phyloP scores from a whole-genome alignment of 1,284 basidiomycete genomes.

The Trichosporon sp. region DNA sequence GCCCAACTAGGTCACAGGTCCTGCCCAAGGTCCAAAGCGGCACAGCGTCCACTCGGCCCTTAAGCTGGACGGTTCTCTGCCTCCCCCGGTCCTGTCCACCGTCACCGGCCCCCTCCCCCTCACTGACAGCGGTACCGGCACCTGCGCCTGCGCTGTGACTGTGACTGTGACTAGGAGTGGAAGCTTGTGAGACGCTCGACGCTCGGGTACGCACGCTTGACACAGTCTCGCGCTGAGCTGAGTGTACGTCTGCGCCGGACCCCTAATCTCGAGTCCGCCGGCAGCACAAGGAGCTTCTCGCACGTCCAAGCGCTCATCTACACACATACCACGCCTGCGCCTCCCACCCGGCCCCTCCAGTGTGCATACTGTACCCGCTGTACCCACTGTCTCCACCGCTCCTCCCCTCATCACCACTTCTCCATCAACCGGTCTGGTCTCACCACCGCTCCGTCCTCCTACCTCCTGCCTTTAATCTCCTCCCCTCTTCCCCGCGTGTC shows the following conservation, averaged over 20 bases:
- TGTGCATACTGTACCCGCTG: too few species aligned
- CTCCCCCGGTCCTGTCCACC: too few species aligned
- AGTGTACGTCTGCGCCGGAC: too few species aligned
- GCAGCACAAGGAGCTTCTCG: background rate
- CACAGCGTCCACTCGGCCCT: too few species aligned
- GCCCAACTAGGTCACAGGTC: background rate
- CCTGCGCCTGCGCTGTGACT: too few species aligned
- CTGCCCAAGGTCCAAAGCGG: too few species aligned
- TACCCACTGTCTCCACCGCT: background rate
- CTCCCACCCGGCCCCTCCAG: background rate
- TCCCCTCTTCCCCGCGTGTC: background rate
- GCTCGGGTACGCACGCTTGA: background rate
- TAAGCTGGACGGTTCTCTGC: too few species aligned
- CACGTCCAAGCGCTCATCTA: background rate
- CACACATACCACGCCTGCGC: background rate
- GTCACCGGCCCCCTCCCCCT: too few species aligned
- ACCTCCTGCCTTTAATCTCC: background rate
- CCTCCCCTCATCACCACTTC: background rate
- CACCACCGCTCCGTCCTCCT: background rate
- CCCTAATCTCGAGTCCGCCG: too few species aligned
- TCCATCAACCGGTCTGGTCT: background rate
- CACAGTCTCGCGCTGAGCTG: background rate
- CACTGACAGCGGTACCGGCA: too few species aligned
- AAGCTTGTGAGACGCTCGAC: too few species aligned
- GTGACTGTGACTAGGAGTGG: too few species aligned